Base-by-base conservation (phyloP, 148 eudicot genomes). In the Vaccinium myrtillus region DNA sequence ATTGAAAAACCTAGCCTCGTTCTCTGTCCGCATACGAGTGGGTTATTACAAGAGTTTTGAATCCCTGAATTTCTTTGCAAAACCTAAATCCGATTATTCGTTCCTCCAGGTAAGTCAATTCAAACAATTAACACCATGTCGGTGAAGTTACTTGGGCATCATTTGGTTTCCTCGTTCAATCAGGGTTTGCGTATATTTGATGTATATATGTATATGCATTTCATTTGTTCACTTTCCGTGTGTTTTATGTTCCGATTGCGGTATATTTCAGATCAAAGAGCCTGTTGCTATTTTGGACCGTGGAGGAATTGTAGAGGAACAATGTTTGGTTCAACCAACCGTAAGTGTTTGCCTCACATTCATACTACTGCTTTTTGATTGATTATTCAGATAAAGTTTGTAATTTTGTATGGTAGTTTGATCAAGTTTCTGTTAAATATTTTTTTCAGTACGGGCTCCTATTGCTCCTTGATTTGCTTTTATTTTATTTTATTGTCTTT, bases 241-340 rank as follows among this genome's bases (percentile, higher is more conserved):
- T 69, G 25, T 18, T 39, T 15, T 18, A 23, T 49, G 46, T 32
- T 82, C 65, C 53, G 39, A 70, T 71, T 50, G 12, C 23, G 16
- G 21, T 71, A 30, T 25, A 13, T 70, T 82, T 81, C 71, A 74
- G 84, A 71, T 70, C 84, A 71, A 32, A 69, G 78, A 82, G 65
- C 32, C 65, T n/a, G 25, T 49, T 69, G 1, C 77, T 50, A 61
- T 75, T 70, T 23, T 65, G n/a, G 23, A 15, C 25, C 14, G 50
- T 12, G 15, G 85, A 43, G 53, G 15, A 75, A 5, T 39, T 23
- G 2, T 36, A n/a, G 21, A 25, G 75, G 83, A 84, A 86, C 71
- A 79, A 91, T 91, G 93, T 91, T 90, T 79, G 90, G 90, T 73
- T 90, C 93, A 43, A 90, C 78, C 80, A 87, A 73, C 61, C 87